phyloP scores from a whole-genome alignment of 495 filamentous ascomycete species.

The Trichoderma erinaceum region DNA sequence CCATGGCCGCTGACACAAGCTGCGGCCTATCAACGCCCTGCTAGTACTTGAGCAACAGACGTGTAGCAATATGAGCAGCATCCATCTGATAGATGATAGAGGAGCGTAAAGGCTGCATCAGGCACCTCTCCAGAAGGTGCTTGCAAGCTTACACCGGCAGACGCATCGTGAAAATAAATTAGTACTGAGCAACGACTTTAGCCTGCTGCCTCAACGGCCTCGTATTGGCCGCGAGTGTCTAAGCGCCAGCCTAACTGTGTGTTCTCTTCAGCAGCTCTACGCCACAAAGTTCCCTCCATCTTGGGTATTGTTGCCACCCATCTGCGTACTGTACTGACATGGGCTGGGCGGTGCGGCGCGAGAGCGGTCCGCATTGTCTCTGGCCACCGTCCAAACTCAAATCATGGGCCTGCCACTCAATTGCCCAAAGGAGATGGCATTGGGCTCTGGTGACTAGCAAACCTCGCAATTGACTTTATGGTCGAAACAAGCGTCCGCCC shows the following conservation, averaged over 20 bases:
- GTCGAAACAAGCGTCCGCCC: neutral
- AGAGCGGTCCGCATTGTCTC: slow-evolving; percentile 2
- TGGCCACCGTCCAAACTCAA: slow-evolving; percentile 4
- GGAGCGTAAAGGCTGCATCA: neutral
- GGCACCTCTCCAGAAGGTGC: neutral
- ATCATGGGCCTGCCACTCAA: neutral
- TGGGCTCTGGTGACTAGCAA: neutral
- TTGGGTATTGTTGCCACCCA: neutral
- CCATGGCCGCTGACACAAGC: neutral
- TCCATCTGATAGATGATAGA: slow-evolving; percentile 5
- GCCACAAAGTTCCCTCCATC: neutral
- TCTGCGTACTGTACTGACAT: neutral
- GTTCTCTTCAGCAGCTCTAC: neutral
- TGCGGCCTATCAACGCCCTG: no score
- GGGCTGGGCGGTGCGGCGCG: slow-evolving; percentile 11
- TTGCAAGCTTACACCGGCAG: neutral
- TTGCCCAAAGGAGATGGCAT: neutral
- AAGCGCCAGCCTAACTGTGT: neutral
- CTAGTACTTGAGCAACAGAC: neutral
- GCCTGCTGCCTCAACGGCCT: neutral
- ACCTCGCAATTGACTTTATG: neutral
- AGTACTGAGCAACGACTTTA: neutral
- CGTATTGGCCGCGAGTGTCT: neutral
- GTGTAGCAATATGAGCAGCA: neutral
- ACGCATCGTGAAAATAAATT: neutral